Evolutionary conservation across 2,329 filamentous ascomycete species (phyloP).

Genomic region (Sporothrix pseudoabietina): DNA sequence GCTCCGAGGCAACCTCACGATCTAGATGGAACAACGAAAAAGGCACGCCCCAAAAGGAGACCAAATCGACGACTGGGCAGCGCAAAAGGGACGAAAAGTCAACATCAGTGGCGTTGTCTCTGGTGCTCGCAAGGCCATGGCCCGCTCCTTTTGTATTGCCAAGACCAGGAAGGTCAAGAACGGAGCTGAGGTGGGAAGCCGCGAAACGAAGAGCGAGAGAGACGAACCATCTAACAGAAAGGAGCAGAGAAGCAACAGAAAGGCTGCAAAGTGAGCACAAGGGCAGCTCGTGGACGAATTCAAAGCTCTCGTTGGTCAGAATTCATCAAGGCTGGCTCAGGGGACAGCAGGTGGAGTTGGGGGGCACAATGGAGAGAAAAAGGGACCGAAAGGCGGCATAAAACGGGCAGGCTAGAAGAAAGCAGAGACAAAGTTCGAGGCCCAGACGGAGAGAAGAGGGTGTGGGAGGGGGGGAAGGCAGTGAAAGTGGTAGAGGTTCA

Average conservation of each 20-base stretch:
- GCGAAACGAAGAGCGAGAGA: not conserved
- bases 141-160: slow-evolving; percentile 29
- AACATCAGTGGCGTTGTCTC: slow-evolving; percentile 1
- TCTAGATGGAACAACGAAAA: not conserved
- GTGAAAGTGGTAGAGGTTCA: not conserved
- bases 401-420: slow-evolving; percentile 8
- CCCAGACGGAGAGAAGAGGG: not conserved
- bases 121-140: not conserved
- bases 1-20: not conserved
- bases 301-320: slow-evolving; percentile 27
- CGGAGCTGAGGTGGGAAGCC: not conserved
- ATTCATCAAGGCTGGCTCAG: not conserved
- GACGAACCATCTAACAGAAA: too few species aligned
- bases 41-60: not conserved
- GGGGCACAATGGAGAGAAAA: not conserved
- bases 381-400: slow-evolving; percentile 1
- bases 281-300: slow-evolving; percentile 29
- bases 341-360: not conserved
- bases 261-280: not conserved
- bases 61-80: not conserved
- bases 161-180: slow-evolving; percentile 23
- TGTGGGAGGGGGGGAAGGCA: not conserved
- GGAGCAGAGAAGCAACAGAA: not conserved
- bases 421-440: not conserved
- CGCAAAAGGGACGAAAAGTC: not conserved